A percentile compares a stretch with the other conserved stretches of the same genome.
These are phyloP conservation scores for Aspergillus sp. DNA, from an alignment of 2,329 filamentous ascomycete species.

Conservation along the genomic window DNA sequence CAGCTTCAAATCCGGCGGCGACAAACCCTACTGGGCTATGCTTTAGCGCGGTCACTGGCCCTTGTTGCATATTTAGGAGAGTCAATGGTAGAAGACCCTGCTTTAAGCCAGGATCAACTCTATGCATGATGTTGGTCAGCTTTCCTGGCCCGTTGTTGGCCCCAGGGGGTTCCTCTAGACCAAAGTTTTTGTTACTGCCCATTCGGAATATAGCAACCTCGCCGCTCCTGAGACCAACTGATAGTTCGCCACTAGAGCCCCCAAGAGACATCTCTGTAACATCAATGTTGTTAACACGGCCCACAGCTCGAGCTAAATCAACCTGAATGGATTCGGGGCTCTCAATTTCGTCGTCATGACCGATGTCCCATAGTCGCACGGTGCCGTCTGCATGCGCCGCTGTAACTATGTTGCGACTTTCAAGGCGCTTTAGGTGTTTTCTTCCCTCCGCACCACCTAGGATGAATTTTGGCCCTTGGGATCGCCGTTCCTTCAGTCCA, in stretches of 20 bases:
- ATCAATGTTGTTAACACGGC: slow-evolving; percentile 73
- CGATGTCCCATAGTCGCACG: slow-evolving; percentile 88
- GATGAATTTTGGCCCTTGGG: slow-evolving; percentile 74
- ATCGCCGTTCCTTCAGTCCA: slow-evolving; percentile 80
- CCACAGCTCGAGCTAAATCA: slow-evolving; percentile 79
- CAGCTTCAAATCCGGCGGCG: slow-evolving; percentile 79
- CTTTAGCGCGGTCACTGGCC: slow-evolving; percentile 73
- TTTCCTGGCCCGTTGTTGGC: slow-evolving; percentile 63
- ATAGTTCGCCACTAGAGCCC: slow-evolving; percentile 78
- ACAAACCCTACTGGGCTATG: slow-evolving; percentile 94
- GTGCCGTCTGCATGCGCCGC: slow-evolving; percentile 89
- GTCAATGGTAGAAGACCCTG: slow-evolving; percentile 79
- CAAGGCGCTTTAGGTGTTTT: slow-evolving; percentile 71
- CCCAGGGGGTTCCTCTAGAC: slow-evolving; percentile 58
- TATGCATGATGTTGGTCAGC: slow-evolving; percentile 70
- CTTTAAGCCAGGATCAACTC: slow-evolving; percentile 71
- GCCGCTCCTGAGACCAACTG: slow-evolving; percentile 76
- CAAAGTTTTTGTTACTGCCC: slow-evolving; percentile 74
- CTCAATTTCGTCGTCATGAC: slow-evolving; percentile 90
- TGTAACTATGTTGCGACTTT: slow-evolving; percentile 79
- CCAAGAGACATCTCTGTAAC: slow-evolving; percentile 79
- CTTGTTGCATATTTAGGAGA: slow-evolving; percentile 80
- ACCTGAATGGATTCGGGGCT: slow-evolving; percentile 79
- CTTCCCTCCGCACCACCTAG: slow-evolving; percentile 74
- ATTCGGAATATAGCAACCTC: slow-evolving; percentile 86